Percentiles rank a stretch among this genome's conserved stretches.
phyloP scores from a whole-genome alignment of 2,329 filamentous ascomycete species.

The Cladophialophora immunda region DNA sequence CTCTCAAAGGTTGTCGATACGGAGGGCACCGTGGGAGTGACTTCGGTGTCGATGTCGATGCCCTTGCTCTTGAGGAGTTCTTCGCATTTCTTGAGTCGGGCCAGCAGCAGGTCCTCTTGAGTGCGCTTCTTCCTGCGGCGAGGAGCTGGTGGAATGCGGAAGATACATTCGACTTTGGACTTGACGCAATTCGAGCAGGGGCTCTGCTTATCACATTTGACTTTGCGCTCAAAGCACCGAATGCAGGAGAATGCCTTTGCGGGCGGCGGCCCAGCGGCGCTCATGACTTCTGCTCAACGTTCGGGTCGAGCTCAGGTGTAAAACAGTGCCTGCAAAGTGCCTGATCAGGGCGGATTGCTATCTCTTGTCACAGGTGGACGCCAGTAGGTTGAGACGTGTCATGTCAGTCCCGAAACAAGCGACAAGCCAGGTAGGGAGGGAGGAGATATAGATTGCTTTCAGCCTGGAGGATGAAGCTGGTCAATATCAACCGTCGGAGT shows the following conservation, averaged over 20 bases:
- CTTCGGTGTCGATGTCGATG: conserved; percentile 31
- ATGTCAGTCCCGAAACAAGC: neutral
- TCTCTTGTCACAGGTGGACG: neutral
- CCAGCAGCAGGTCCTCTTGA: conserved; percentile 40
- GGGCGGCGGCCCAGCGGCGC: conserved; percentile 20
- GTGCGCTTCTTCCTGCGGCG: conserved; percentile 42
- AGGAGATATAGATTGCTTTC: neutral
- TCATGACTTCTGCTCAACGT: neutral
- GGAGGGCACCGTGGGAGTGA: neutral
- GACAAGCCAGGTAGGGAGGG: neutral
- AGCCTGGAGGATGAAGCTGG: neutral
- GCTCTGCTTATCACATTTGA: conserved; percentile 50
- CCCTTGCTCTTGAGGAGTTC: conserved; percentile 39
- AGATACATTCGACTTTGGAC: conserved; percentile 49
- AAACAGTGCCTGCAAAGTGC: neutral
- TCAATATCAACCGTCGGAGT: neutral
- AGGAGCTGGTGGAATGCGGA: conserved; percentile 42
- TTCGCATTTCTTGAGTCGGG: conserved; percentile 40
- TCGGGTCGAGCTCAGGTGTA: neutral
- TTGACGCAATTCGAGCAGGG: conserved; percentile 58
- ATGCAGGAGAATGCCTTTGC: conserved; percentile 39
- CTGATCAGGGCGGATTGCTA: neutral
- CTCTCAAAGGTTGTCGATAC: neutral
- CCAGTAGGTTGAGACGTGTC: neutral
- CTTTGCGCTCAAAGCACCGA: conserved; percentile 49